Base-by-base conservation (phyloP, 2,329 filamentous ascomycete genomes). In the Penicillium vulpinum region DNA sequence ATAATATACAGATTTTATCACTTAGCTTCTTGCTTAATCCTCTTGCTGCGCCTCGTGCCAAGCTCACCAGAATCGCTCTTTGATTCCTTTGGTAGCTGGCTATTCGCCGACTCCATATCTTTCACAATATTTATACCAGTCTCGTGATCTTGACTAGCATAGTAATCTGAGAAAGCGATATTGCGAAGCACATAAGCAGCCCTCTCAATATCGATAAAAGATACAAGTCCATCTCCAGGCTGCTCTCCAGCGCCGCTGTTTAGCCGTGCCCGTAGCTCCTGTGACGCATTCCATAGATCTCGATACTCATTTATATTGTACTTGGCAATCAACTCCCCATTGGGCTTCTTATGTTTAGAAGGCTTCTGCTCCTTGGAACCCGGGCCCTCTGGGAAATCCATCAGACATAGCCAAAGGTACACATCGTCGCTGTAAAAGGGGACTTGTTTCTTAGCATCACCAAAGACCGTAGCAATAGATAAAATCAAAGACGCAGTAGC, bases 391-490 rank as follows among this genome's bases (percentile, higher is more conserved):
- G 70, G 67, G 28, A 63, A 70, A 9, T 58, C 58, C 21, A 60
- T 54, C 36, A 67, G 18, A 68, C 70, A 69, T 2, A 78, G 60
- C 76, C 77, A 79, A 10, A 70, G 61, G 50, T 68, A 78, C 22
- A 73, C 56, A 60, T 79, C 76, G 41, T 79, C 77, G 38, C 75
- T 77, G 58, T 75, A 79, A 44, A 79, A 79, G 0, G 77, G 76
- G 2, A 73, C 57, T 18, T 68, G 62, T 22, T 58, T 56, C 6
- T 33, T 31, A 0, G 33, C n/a, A 2, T 52, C 52, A 8, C 45
- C 39, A 3, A n/a, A 10, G 10, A 46, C 57, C 0, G 69, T 65
- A 4, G 61, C 70, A 9, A 75, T 65, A 7, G 73, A 75, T 3
- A 79, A 65, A 21, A 79, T 67, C 21, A 79, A 62, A 2, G 77